Base-by-base conservation (phyloP, 139 green algal species). In the Chlorella sp. region DNA sequence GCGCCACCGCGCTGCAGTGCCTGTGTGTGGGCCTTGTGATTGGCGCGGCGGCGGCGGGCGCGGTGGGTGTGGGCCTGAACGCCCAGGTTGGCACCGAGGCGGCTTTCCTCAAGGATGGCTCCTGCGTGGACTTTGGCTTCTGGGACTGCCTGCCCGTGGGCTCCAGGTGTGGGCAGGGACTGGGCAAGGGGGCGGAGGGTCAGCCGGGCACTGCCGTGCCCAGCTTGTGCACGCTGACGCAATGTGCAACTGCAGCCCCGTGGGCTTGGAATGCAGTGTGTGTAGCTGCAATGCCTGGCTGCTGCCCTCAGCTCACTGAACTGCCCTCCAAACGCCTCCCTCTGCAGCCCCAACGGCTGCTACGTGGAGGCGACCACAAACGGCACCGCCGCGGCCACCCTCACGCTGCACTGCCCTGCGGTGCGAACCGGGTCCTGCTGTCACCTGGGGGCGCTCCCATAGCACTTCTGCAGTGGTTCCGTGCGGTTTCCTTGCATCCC, bases 71-170 rank as follows among this genome's bases (percentile, higher is more conserved):
- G 44, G 87, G 5, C 4, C 23, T 83, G 36, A 72, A 82, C 60
- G 70, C 74, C 2, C n/a, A 75, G 18, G 20, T 87, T 3, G 81
- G 74, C 38, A 28, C 60, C 26, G 17, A 34, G 30, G 23, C 55
- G 0, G 6, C 2, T 25, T 81, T 90, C 41, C 65, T 87, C 20
- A 32, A 85, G 7, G 44, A 60, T 41, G 75, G 60, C 20, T 86
- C 57, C 17, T 90, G 86, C 73, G 16, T 87, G 28, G 60, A 68
- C 13, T 69, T 90, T 34, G 51, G 60, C 51, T 63, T 62, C 38
- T 80, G 83, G 79, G 32, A 87, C 44, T 89, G 86, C 44, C 38
- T 89, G 36, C 70, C 72, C 17, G 56, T 26, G 9, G 63, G 39
- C 63, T 30, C 36, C 28, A 51, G 20, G 32, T 60, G 51, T 21